Evolutionary conservation across 768 basidiomycete genomes (phyloP), one percentile per base, ranked within the genome.

Genomic region (Naganishia kalamii): DNA sequence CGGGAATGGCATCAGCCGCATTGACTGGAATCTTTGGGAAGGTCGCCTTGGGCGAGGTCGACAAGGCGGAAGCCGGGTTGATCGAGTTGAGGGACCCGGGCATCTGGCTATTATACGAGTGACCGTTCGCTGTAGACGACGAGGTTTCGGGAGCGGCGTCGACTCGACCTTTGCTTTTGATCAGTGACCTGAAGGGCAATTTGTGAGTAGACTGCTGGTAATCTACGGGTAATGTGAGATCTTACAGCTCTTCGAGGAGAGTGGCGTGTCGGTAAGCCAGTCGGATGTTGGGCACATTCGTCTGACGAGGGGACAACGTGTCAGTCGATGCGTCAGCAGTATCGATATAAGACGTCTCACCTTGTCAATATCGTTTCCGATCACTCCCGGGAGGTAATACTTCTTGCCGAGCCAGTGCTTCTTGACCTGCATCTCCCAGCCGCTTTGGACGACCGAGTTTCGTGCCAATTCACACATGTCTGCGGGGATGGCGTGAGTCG

Each of bases 371-470:
- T 94, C 90, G 75, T 99, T 99, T 3, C 96, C 96, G 6, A 86
- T 86, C 0, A 89, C 87, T 21, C 96, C 96, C 3, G 91, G 88
- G 8, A 92, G 82, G 78, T 92, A 98, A 91, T 92, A 99, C 62
- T 88, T 80, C 69, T 88, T 85, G 0, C 96, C 96, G 2, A 99
- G 81, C 78, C 78, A 79, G 68, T 79, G 78, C 11, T 90, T 87
- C 80, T 98, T 98, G 72, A 97, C 77, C 76, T 94, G 88, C 92
- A 97, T 98, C 79, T 99, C 96, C 75, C 97, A 98, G 0, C 96
- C 96, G 72, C 90, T 92, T 76, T 98, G 96, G 49, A 88, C 82
- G 33, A 98, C 96, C 0, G 92, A 94, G 80, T 99, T 99, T 46
- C 96, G 86, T n/a, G 96, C 96, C 12, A 99, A 84, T 78, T 99